A percentile compares a stretch with the other conserved stretches of the same genome.
phyloP scores from a whole-genome alignment of 108 stramenopile genomes.

The Cyclotella choctawhatcheeana region DNA sequence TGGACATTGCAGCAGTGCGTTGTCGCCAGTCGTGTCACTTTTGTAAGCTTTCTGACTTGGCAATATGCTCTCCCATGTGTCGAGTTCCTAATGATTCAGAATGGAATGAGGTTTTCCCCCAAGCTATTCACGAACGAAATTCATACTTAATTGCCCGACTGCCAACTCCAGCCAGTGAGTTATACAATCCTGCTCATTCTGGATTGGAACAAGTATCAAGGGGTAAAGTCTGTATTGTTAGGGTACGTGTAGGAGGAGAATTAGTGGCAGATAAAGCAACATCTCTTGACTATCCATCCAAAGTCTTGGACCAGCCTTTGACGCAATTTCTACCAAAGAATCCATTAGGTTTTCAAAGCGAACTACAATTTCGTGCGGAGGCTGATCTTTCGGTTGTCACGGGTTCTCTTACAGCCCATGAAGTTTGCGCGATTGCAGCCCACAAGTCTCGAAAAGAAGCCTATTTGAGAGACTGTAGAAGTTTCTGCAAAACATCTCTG shows the following conservation, averaged over 20 bases:
- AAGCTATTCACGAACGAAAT: constrained; percentile 50
- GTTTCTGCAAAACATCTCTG: constrained; percentile 42
- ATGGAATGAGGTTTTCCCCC: constrained; percentile 76
- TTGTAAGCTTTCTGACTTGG: constrained; percentile 78
- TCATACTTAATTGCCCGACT: constrained; percentile 69
- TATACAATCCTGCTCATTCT: neutral
- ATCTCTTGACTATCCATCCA: constrained; percentile 31
- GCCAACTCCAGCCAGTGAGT: neutral
- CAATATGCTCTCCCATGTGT: constrained; percentile 77
- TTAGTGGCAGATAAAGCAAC: constrained; percentile 57
- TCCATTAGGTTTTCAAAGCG: constrained; percentile 69
- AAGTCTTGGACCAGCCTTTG: constrained; percentile 66
- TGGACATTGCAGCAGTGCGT: constrained; percentile 57
- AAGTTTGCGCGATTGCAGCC: constrained; percentile 82
- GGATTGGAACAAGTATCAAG: constrained; percentile 5
- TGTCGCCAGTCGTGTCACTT: constrained; percentile 74
- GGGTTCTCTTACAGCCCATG: constrained; percentile 84
- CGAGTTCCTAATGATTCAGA: constrained; percentile 76
- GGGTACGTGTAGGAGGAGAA: constrained; percentile 75
- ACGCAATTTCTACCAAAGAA: constrained; percentile 77
- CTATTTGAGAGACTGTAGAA: constrained; percentile 56
- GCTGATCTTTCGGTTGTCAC: constrained; percentile 68
- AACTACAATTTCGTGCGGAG: constrained; percentile 65
- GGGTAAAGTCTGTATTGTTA: constrained; percentile 54
- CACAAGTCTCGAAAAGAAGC: constrained; percentile 75